phyloP scores from a whole-genome alignment of 768 basidiomycete species.

The Podaxis mareebaensis region DNA sequence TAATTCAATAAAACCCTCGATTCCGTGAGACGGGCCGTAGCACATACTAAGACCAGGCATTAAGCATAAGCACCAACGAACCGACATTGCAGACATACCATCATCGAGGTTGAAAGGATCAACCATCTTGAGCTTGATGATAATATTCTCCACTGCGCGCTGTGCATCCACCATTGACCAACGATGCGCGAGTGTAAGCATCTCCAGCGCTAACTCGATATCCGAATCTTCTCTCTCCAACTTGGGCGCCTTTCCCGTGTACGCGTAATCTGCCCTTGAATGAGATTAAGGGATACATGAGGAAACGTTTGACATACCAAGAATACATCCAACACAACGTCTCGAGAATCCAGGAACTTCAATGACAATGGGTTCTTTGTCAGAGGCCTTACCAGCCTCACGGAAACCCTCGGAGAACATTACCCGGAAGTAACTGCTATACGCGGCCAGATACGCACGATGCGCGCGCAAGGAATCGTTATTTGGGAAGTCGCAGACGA shows the following conservation, averaged over 20 bases:
- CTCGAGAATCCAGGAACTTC: neutral
- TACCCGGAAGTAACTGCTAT: slow-evolving; percentile 32
- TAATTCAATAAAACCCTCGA: neutral
- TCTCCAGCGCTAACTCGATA: neutral
- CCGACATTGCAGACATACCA: neutral
- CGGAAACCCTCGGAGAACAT: slow-evolving; percentile 27
- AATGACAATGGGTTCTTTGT: neutral
- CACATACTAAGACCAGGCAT: neutral
- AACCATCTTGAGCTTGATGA: slow-evolving; percentile 11
- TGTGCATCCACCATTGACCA: slow-evolving; percentile 11
- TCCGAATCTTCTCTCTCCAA: neutral
- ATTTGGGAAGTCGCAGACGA: slow-evolving; percentile 27
- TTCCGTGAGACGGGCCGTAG: neutral
- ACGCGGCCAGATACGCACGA: slow-evolving; percentile 38
- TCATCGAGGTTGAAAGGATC: slow-evolving; percentile 6
- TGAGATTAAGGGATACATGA: neutral
- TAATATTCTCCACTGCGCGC: neutral
- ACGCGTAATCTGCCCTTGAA: neutral
- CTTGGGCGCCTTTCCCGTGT: slow-evolving; percentile 1
- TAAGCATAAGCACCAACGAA: neutral
- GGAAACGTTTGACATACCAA: neutral
- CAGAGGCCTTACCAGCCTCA: slow-evolving; percentile 17
- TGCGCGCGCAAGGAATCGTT: slow-evolving; percentile 31
- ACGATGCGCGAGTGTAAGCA: neutral
- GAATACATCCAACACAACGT: slow-evolving; percentile 5